Evolutionary conservation across 2,329 filamentous ascomycete genomes (phyloP).

Genomic region (Bipolaris zeicola): DNA sequence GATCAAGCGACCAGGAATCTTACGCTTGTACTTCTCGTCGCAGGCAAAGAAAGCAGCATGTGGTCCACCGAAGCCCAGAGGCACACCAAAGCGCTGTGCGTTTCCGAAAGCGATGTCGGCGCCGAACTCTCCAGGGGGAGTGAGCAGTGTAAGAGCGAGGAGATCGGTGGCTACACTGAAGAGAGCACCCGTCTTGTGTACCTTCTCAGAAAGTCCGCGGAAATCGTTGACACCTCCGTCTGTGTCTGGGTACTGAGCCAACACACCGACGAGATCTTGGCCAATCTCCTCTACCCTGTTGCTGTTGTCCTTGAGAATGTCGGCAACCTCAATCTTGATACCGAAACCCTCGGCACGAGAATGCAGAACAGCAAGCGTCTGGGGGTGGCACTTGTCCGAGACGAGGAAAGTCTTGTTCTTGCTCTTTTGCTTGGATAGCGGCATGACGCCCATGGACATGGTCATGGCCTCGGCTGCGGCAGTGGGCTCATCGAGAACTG

Average conservation of each 20-base stretch:
- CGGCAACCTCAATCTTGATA: conserved; percentile 74
- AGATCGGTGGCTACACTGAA: conserved; percentile 90
- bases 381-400: conserved; percentile 79
- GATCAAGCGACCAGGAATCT: conserved; percentile 88
- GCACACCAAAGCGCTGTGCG: conserved; percentile 88
- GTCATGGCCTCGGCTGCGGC: conserved; percentile 97
- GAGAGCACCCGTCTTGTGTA: conserved; percentile 77
- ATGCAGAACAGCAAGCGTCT: conserved; percentile 81
- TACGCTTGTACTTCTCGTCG: conserved; percentile 88
- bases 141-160: conserved; percentile 82
- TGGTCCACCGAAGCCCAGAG: conserved; percentile 90
- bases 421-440: conserved; percentile 73
- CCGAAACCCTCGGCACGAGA: conserved; percentile 92
- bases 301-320: conserved; percentile 70
- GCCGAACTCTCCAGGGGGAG: conserved; percentile 90
- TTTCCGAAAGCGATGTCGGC: conserved; percentile 95
- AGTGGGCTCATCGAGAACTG: conserved; percentile 86
- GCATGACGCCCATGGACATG: conserved; percentile 78
- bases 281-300: conserved; percentile 74
- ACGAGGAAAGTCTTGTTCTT: conserved; percentile 82
- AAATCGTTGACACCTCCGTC: conserved; percentile 80
- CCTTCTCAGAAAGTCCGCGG: conserved; percentile 71
- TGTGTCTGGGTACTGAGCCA: conserved; percentile 95
- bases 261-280: conserved; percentile 82
- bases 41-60: conserved; percentile 97